Conservation (phyloP, 2,329 filamentous ascomycete genomes). For the Lachnellula arida region DNA sequence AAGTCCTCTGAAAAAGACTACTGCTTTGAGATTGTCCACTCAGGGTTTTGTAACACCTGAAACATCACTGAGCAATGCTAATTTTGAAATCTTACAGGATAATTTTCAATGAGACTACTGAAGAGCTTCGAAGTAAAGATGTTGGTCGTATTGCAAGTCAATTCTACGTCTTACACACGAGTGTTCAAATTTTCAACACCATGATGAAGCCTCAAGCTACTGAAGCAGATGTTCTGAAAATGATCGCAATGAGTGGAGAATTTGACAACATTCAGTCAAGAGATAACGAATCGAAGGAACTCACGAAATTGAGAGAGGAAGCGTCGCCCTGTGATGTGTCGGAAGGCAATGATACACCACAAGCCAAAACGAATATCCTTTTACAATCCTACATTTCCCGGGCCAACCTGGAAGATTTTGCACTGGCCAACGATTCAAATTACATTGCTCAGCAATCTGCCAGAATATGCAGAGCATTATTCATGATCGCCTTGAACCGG, state of each 20-base stretch:
- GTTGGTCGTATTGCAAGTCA: slow-evolving; percentile 96
- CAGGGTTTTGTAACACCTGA: not conserved
- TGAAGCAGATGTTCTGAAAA: slow-evolving; percentile 88
- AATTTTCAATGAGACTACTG: slow-evolving; percentile 92
- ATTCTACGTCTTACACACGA: slow-evolving; percentile 90
- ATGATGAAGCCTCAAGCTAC: slow-evolving; percentile 85
- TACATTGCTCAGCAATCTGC: slow-evolving; percentile 96
- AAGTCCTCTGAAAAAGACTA: not conserved
- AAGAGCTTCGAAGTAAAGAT: slow-evolving; percentile 90
- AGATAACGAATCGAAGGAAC: slow-evolving; percentile 84
- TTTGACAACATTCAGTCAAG: slow-evolving; percentile 95
- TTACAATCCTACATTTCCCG: slow-evolving; percentile 92
- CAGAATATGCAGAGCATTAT: slow-evolving; percentile 88
- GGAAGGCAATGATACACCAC: slow-evolving; percentile 61
- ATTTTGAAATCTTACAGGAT: slow-evolving; percentile 49
- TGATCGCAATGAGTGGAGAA: slow-evolving; percentile 97
- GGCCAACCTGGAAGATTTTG: slow-evolving; percentile 86
- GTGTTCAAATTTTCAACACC: slow-evolving; percentile 91
- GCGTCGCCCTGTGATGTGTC: slow-evolving; percentile 71
- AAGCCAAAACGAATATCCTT: slow-evolving; percentile 93
- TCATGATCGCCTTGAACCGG: slow-evolving; percentile 95
- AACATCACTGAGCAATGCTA: not conserved
- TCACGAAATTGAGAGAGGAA: slow-evolving; percentile 68
- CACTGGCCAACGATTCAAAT: slow-evolving; percentile 82
- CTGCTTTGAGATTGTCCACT: no score